These are phyloP conservation scores for Apiotrichum porosum DNA, from an alignment of 1,284 basidiomycete species.

Conservation along the genomic window DNA sequence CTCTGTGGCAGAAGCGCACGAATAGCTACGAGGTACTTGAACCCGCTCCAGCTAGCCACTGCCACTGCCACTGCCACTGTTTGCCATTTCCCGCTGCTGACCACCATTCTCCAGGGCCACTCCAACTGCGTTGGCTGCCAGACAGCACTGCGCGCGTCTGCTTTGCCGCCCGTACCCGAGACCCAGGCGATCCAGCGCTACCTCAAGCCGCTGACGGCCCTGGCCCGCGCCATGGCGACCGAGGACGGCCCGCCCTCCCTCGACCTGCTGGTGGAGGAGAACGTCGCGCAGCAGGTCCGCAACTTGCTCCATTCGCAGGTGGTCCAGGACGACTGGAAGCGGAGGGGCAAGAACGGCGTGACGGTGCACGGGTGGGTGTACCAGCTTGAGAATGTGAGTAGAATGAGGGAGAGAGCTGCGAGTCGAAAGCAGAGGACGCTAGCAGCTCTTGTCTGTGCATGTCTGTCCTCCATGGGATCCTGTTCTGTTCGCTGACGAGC, in stretches of 20 bases:
- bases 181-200: slow-evolving; percentile 40
- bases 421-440: too few species aligned
- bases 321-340: slow-evolving; percentile 41
- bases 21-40: too few species aligned
- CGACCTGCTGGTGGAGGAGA: slow-evolving; percentile 41
- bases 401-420: neutral
- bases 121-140: slow-evolving; percentile 47
- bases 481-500: slow-evolving; percentile 1
- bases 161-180: slow-evolving; percentile 32
- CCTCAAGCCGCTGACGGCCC: slow-evolving; percentile 35
- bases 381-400: slow-evolving; percentile 45
- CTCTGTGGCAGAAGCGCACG: too few species aligned
- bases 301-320: slow-evolving; percentile 37
- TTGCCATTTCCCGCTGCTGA: too few species aligned
- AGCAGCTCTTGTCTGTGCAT: neutral
- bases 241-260: slow-evolving; percentile 38
- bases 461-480: too few species aligned
- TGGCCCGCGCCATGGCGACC: slow-evolving; percentile 32
- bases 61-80: too few species aligned
- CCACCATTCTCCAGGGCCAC: slow-evolving; percentile 44
- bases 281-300: slow-evolving; percentile 42
- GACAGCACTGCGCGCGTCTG: slow-evolving; percentile 40
- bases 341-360: slow-evolving; percentile 37
- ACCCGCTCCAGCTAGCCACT: too few species aligned
- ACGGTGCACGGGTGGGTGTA: slow-evolving; percentile 47